Evolutionary conservation across 2,329 filamentous ascomycete genomes (phyloP).

Genomic region (Aureobasidium sp.): DNA sequence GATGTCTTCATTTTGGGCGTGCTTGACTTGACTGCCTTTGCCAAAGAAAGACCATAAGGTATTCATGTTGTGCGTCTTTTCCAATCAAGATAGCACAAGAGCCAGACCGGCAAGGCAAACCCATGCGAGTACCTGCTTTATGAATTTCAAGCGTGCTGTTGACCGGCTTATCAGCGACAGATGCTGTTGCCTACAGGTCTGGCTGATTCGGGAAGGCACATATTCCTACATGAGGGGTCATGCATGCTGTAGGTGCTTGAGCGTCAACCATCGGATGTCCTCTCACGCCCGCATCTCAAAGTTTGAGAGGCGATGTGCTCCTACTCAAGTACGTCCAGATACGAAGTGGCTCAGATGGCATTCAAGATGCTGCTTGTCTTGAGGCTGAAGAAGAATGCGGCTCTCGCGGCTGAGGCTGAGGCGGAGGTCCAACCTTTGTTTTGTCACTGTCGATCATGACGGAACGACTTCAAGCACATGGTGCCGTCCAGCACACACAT

Average conservation of each 20-base stretch:
- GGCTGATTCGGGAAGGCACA: neutral
- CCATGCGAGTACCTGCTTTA: too few relatives aligned
- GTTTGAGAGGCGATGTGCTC: too few relatives aligned
- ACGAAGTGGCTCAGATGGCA: neutral
- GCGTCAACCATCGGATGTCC: too few relatives aligned
- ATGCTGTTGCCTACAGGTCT: neutral
- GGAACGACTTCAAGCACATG: conserved; percentile 5
- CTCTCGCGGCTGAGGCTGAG: neutral
- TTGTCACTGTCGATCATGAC: conserved; percentile 6
- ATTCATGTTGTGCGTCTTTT: neutral
- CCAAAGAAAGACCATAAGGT: neutral
- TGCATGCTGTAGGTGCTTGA: neutral
- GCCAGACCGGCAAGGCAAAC: too few relatives aligned
- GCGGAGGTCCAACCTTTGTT: neutral
- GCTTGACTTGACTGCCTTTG: neutral
- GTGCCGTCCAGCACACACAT: neutral
- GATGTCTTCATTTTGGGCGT: neutral
- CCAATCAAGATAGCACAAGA: neutral
- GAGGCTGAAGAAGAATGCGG: neutral
- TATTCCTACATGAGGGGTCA: neutral
- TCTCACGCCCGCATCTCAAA: neutral
- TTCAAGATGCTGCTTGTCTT: neutral
- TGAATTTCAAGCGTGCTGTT: neutral
- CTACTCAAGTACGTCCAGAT: neutral
- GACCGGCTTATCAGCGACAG: neutral